A percentile compares a stretch with the other conserved stretches of the same genome.
These are phyloP conservation scores for Trichoderma sp. DNA, from an alignment of 2,329 filamentous ascomycete species.

Conservation along the genomic window DNA sequence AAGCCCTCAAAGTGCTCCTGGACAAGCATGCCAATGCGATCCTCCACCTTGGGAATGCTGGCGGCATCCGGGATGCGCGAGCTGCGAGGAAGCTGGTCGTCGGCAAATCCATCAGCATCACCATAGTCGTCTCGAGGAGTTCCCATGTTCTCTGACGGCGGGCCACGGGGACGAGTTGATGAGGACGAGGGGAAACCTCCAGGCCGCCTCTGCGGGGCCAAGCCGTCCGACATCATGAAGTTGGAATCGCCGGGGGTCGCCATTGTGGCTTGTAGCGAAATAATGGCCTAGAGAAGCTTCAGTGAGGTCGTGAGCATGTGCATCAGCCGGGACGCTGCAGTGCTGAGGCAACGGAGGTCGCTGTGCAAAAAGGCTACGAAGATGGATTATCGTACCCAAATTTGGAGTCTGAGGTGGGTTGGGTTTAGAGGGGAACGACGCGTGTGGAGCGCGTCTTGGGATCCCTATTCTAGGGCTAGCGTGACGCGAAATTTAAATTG, in stretches of 20 bases:
- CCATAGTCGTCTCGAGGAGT: slow-evolving; percentile 63
- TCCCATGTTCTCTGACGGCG: slow-evolving; percentile 63
- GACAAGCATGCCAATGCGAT: slow-evolving; percentile 72
- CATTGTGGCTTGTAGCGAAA: slow-evolving; percentile 38
- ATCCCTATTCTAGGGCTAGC: slow-evolving; percentile 26
- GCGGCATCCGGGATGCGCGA: slow-evolving; percentile 49
- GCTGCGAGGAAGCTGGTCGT: slow-evolving; percentile 61
- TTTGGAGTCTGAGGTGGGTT: slow-evolving; percentile 5
- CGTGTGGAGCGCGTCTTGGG: slow-evolving; percentile 35
- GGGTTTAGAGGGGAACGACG: slow-evolving; percentile 23
- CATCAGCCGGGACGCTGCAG: neutral
- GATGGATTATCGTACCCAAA: neutral
- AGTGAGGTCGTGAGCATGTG: neutral
- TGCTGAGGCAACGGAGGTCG: neutral
- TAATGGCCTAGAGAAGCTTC: neutral
- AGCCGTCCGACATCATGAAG: slow-evolving; percentile 58
- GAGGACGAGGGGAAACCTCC: slow-evolving; percentile 53
- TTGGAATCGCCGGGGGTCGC: slow-evolving; percentile 58
- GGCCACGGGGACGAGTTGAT: slow-evolving; percentile 54
- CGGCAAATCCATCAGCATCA: slow-evolving; percentile 62
- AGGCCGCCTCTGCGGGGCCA: slow-evolving; percentile 44
- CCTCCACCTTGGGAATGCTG: slow-evolving; percentile 70
- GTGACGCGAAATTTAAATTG: slow-evolving; percentile 42
- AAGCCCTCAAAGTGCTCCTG: slow-evolving; percentile 79
- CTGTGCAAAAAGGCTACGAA: neutral